These are phyloP conservation scores for Gomphus sp. DNA, from an alignment of 1,284 basidiomycete genomes.

Conservation along the genomic window DNA sequence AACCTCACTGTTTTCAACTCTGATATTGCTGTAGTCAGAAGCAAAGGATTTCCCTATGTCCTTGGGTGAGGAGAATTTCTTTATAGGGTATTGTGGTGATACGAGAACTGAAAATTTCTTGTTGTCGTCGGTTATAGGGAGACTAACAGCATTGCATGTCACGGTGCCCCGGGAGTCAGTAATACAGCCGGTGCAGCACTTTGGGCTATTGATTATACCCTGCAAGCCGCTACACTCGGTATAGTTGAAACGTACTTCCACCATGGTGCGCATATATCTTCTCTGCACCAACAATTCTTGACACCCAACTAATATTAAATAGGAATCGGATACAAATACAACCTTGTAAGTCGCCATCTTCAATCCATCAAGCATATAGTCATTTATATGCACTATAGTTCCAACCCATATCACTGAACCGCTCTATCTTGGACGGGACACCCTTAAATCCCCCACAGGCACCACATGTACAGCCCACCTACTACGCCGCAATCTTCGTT, in stretches of 20 bases:
- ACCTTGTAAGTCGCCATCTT: slow-evolving; percentile 25
- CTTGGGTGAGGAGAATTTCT: slow-evolving; percentile 33
- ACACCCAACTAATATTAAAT: background rate
- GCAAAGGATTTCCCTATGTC: slow-evolving; percentile 44
- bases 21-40: slow-evolving; percentile 40
- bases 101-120: background rate
- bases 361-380: background rate
- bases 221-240: slow-evolving; percentile 35
- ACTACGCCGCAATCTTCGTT: slow-evolving; percentile 49
- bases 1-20: slow-evolving; percentile 42
- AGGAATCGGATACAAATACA: slow-evolving; percentile 34
- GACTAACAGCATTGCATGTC: slow-evolving; percentile 41
- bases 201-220: slow-evolving; percentile 58
- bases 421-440: slow-evolving; percentile 42
- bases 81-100: background rate
- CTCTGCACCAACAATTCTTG: no score
- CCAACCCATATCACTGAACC: slow-evolving; percentile 43
- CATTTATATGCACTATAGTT: slow-evolving; percentile 25
- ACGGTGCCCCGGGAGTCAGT: slow-evolving; percentile 58
- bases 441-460: slow-evolving; percentile 35
- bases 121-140: slow-evolving; percentile 14
- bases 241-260: slow-evolving; percentile 30
- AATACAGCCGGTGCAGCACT: slow-evolving; percentile 62
- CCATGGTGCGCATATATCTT: slow-evolving; percentile 20
- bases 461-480: slow-evolving; percentile 50